phyloP scores from a whole-genome alignment of 495 filamentous ascomycete species.

The Neurospora tetraspora region DNA sequence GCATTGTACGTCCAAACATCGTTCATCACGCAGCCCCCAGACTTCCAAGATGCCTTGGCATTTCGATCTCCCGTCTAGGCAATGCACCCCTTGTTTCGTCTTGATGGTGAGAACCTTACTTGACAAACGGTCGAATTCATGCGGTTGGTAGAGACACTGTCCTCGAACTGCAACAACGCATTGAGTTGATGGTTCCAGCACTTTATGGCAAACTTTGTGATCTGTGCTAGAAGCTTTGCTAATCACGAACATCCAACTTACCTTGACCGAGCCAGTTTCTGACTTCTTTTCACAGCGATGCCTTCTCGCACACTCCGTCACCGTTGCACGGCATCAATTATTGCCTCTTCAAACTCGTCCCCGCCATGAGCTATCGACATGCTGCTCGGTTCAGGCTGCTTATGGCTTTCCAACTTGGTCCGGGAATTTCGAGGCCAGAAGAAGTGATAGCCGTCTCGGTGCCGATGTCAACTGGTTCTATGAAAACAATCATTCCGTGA shows the following conservation, averaged over 20 bases:
- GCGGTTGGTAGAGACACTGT: background rate
- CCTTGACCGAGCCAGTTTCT: background rate
- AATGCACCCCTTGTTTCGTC: background rate
- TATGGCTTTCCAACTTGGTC: background rate
- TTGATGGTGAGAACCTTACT: background rate
- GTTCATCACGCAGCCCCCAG: background rate
- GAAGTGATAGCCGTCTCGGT: background rate
- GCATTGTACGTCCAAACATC: background rate
- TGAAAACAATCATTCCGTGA: background rate
- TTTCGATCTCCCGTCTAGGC: conserved; percentile 25
- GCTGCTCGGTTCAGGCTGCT: background rate
- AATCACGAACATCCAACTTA: background rate
- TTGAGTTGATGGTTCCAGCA: background rate
- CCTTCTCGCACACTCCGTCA: background rate
- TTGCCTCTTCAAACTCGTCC: background rate
- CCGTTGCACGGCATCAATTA: background rate
- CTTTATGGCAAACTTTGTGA: background rate
- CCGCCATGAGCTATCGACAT: background rate
- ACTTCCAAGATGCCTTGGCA: conserved; percentile 13
- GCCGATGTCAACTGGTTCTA: background rate
- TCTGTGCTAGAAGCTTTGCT: background rate
- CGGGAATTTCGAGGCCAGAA: background rate
- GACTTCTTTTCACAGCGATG: background rate
- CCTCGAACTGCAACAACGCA: background rate
- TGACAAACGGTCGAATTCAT: background rate